Evolutionary conservation across 2,329 filamentous ascomycete genomes (phyloP), one percentile per base, ranked within the genome.

Genomic region (Talaromyces sp.): DNA sequence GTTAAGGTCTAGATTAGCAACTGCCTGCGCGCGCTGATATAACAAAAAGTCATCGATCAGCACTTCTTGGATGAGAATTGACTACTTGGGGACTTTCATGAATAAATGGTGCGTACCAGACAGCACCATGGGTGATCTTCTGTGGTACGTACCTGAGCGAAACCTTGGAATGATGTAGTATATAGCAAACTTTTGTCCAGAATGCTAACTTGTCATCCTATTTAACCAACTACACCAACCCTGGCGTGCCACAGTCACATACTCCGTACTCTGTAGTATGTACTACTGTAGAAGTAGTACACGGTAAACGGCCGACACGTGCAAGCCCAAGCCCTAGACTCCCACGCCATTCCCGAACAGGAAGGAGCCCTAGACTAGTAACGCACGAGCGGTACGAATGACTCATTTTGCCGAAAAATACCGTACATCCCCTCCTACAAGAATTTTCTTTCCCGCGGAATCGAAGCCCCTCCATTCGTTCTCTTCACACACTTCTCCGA

Each of bases 391-490:
- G 25, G 10, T 39, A 39, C 48, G 13, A 39, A 45, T 56, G 53
- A 59, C 43, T 59, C 57, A 59, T 56, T 52, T 57, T 59, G 57
- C 57, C 57, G 57, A 59, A 59, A 59, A 59, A 36, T 59, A 59
- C 57, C 37, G 35, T 59, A 59, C 57, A 52, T 7, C 39, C 37
- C 36, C 57, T 59, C 57, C 40, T 43, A 59, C 6, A 37, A 36
- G 28, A 55, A 55, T 50, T 48, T 50, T 53, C 53, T 60, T 60
- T 60, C 54, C 58, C 58, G 58, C 58, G 58, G 58, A 60, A 60
- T 60, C 41, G 13, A 60, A 17, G 39, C 53, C 35, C 53, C 53
- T 52, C 54, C 58, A 60, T 60, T 60, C 58, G 58, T 50, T 28
- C 54, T 57, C n/a, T 31, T 15, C 25, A 33, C 25, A 22, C 25